Conservation (phyloP, 306 rosid genomes). For the Fragaria iinumae region DNA sequence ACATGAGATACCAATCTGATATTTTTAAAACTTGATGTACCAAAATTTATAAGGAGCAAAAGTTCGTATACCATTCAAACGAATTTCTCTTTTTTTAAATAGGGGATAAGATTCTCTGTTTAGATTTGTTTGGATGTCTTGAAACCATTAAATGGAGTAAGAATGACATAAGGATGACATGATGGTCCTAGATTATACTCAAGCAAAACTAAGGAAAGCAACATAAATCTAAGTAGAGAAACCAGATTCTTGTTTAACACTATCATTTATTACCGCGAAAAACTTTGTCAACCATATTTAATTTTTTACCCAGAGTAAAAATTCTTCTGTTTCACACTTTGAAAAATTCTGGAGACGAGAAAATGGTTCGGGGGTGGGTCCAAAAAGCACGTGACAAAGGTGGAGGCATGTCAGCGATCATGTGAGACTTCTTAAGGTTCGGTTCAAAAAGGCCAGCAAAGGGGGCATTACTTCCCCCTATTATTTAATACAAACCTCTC, state of each 20-base stretch:
- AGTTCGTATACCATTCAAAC: no score
- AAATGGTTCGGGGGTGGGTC: constrained; percentile 34
- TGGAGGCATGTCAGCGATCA: constrained; percentile 74
- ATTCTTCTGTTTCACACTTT: not conserved
- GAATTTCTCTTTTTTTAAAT: no score
- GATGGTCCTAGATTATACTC: no score
- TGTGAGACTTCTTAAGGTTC: constrained; percentile 58
- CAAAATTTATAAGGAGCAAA: no score
- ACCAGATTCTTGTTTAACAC: constrained; percentile 11
- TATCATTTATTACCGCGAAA: constrained; percentile 27
- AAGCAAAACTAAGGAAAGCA: no score
- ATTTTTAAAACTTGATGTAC: no score
- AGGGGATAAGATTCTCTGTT: no score
- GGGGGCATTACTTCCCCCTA: constrained; percentile 21
- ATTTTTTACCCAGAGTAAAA: constrained; percentile 11
- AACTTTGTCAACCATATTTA: constrained; percentile 20
- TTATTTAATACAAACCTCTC: constrained; percentile 41
- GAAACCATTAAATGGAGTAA: no score
- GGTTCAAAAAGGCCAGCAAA: constrained; percentile 35
- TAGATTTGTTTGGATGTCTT: no score
- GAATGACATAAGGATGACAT: no score
- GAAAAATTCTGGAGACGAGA: not conserved
- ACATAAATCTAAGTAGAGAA: no score
- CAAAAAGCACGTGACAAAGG: constrained; percentile 72
- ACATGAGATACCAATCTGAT: no score